Conservation (phyloP, 2,329 filamentous ascomycete genomes). For the Ceratocystis lukuohia region DNA sequence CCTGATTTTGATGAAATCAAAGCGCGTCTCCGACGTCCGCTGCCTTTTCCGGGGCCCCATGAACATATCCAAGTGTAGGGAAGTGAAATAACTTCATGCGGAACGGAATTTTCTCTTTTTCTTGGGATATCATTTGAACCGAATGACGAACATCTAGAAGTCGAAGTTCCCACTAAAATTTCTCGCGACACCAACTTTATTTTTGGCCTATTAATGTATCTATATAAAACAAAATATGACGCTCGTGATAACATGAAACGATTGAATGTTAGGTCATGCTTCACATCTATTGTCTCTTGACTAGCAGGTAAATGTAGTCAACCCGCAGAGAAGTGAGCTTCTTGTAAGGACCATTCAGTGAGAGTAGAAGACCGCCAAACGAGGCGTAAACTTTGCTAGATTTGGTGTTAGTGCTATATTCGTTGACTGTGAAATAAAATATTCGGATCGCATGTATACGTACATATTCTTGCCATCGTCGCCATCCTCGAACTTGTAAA, state of each 20-base stretch:
- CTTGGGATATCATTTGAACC: constrained; percentile 2
- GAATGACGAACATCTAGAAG: constrained; percentile 1
- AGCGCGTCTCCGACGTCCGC: constrained; percentile 57
- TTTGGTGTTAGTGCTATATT: constrained; percentile 1
- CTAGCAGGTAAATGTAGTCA: constrained; percentile 82
- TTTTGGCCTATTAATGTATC: constrained; percentile 9
- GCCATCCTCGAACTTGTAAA: constrained; percentile 76
- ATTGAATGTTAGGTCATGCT: neutral
- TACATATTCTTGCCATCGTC: constrained; percentile 73
- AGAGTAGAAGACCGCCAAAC: constrained; percentile 83
- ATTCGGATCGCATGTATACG: constrained; percentile 29
- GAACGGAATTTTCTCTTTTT: constrained; percentile 10
- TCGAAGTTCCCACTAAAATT: neutral
- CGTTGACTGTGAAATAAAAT: neutral
- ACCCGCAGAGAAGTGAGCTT: constrained; percentile 85
- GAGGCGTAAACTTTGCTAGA: constrained; percentile 81
- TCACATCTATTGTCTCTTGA: constrained; percentile 54
- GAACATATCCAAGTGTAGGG: neutral
- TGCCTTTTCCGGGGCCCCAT: constrained; percentile 66
- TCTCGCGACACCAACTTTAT: constrained; percentile 5
- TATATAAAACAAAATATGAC: constrained; percentile 16
- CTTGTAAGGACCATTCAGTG: constrained; percentile 86
- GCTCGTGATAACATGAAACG: constrained; percentile 16
- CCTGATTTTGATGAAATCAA: constrained; percentile 63
- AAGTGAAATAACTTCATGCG: constrained; percentile 16